A percentile compares a stretch with the other conserved stretches of the same genome.
Evolutionary conservation across 805 yeast species (phyloP).

Genomic region (Saturnispora hagleri): DNA sequence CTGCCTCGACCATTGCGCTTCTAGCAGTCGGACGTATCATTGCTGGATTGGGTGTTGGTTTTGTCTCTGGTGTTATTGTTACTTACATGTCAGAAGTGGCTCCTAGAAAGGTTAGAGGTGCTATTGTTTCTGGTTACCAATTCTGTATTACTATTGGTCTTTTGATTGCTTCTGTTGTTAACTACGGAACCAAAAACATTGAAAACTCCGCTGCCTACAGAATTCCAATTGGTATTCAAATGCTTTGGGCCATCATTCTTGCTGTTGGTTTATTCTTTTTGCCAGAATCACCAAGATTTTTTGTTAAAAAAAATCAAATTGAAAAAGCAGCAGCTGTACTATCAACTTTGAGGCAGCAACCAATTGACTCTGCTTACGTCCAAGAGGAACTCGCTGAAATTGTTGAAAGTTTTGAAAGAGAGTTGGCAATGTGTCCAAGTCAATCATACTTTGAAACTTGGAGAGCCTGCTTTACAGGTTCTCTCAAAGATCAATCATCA

Average conservation of each 20-base stretch:
- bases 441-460: neutral
- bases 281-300: conserved; percentile 92
- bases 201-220: conserved; percentile 67
- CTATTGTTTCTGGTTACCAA: conserved; percentile 81
- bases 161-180: conserved; percentile 89
- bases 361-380: neutral
- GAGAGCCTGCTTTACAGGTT: neutral
- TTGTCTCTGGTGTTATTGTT: conserved; percentile 91
- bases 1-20: conserved; percentile 72
- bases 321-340: conserved; percentile 56
- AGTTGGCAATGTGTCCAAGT: conserved; percentile 75
- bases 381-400: neutral
- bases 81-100: conserved; percentile 87
- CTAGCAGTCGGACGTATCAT: conserved; percentile 73
- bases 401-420: neutral
- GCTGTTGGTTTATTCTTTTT: conserved; percentile 67
- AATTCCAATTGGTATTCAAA: conserved; percentile 78
- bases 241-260: conserved; percentile 80
- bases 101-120: conserved; percentile 86
- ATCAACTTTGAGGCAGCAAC: neutral
- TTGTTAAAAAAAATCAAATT: conserved; percentile 57
- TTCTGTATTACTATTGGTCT: conserved; percentile 93
- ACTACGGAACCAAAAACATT: conserved; percentile 62
- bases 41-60: conserved; percentile 95
- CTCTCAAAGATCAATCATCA: neutral